phyloP scores from a whole-genome alignment of 148 eudicot species.

The Rhododendron vialii region DNA sequence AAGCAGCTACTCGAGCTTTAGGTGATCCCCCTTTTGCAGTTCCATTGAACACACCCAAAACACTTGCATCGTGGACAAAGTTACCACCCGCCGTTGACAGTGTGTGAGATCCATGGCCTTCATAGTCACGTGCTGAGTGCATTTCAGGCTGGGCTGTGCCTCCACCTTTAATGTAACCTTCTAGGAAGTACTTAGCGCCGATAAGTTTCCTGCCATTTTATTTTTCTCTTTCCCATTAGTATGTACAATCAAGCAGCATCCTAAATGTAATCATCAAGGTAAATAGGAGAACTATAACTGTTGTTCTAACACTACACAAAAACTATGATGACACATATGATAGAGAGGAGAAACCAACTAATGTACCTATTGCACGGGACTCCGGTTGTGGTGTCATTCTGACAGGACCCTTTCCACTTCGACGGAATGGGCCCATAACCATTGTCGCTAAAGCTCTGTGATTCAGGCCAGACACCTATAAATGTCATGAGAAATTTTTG shows the following conservation, averaged over 20 bases:
- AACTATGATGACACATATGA: background rate
- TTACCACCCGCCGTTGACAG: conserved; percentile 64
- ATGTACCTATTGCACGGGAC: conserved; percentile 51
- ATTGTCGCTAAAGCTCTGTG: conserved; percentile 52
- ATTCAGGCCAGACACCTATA: conserved; percentile 61
- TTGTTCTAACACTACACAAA: background rate
- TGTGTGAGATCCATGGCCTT: conserved; percentile 69
- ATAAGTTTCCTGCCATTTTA: conserved; percentile 55
- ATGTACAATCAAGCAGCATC: background rate
- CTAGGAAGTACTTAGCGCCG: conserved; percentile 56
- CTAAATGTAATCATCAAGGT: background rate
- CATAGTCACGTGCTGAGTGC: conserved; percentile 39
- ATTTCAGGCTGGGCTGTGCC: background rate
- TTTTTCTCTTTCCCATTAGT: background rate
- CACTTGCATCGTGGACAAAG: conserved; percentile 44
- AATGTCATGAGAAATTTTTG: background rate
- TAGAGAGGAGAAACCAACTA: background rate
- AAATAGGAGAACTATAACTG: background rate
- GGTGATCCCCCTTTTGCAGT: conserved; percentile 76
- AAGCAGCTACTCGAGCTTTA: conserved; percentile 61
- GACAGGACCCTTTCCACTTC: conserved; percentile 65
- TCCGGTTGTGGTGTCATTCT: conserved; percentile 10
- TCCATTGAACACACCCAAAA: conserved; percentile 36
- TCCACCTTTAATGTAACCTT: conserved; percentile 19
- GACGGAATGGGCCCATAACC: conserved; percentile 58